Conservation (phyloP, 371 early-diverging fungal species). For the Blakeslea trispora region DNA sequence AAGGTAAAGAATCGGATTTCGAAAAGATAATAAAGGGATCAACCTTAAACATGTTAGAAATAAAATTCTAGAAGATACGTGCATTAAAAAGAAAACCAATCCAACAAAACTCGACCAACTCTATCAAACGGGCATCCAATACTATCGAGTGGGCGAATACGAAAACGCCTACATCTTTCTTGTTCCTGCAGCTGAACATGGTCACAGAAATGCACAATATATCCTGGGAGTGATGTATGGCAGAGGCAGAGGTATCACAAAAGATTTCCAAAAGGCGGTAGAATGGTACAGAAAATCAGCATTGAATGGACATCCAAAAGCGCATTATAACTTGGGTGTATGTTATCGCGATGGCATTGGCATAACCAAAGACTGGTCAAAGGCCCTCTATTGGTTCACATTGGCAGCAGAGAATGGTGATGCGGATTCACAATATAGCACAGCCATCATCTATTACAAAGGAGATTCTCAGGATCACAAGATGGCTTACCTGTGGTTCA, state of each 20-base stretch:
- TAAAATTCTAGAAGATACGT: neutral
- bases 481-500: slow-evolving; percentile 1
- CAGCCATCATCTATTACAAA: slow-evolving; percentile 3
- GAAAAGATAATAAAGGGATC: too few species aligned
- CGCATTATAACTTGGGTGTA: neutral
- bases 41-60: too few species aligned
- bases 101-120: neutral
- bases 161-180: neutral
- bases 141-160: neutral
- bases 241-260: slow-evolving; percentile 11
- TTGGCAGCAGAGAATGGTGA: slow-evolving; percentile 11
- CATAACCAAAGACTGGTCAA: slow-evolving; percentile 10
- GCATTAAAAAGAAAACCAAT: neutral
- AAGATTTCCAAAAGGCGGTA: slow-evolving; percentile 8
- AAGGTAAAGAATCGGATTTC: too few species aligned
- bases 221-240: slow-evolving; percentile 10
- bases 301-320: neutral
- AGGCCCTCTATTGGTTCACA: slow-evolving; percentile 1
- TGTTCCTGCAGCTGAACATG: neutral
- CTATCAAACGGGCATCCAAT: neutral
- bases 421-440: neutral
- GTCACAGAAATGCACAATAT: slow-evolving; percentile 2
- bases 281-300: slow-evolving; percentile 14
- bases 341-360: slow-evolving; percentile 4
- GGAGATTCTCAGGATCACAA: neutral